A percentile compares a stretch with the other conserved stretches of the same genome.
phyloP scores from a whole-genome alignment of 2,329 filamentous ascomycete genomes.

The Didymella sp. region DNA sequence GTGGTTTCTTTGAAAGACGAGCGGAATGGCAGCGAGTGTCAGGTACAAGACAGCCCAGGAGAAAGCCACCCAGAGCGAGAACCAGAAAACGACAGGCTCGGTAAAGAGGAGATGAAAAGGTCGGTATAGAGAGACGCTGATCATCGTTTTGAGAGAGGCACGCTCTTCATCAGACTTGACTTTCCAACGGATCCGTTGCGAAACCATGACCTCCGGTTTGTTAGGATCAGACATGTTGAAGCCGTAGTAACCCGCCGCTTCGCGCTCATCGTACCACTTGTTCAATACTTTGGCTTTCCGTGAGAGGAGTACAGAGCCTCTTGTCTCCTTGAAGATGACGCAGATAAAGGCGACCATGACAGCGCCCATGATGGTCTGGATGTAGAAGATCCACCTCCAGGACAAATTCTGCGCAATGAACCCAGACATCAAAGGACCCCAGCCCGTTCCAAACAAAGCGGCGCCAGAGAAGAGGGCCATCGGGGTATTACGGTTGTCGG shows the following conservation, averaged over 20 bases:
- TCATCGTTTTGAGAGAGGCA: slow-evolving; percentile 70
- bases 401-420: slow-evolving; percentile 70
- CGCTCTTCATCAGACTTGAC: slow-evolving; percentile 81
- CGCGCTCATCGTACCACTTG: slow-evolving; percentile 76
- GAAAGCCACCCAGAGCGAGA: slow-evolving; percentile 89
- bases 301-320: slow-evolving; percentile 79
- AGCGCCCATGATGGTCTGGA: slow-evolving; percentile 75
- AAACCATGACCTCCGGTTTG: slow-evolving; percentile 39
- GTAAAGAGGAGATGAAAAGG: slow-evolving; percentile 80
- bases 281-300: slow-evolving; percentile 78
- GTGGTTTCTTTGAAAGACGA: slow-evolving; percentile 75
- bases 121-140: slow-evolving; percentile 74
- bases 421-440: slow-evolving; percentile 75
- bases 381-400: slow-evolving; percentile 91
- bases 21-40: slow-evolving; percentile 79
- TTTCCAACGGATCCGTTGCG: slow-evolving; percentile 75
- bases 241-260: slow-evolving; percentile 67
- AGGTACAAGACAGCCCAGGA: slow-evolving; percentile 89
- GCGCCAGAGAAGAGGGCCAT: slow-evolving; percentile 88
- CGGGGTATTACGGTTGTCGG: slow-evolving; percentile 80
- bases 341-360: slow-evolving; percentile 69
- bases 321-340: slow-evolving; percentile 79
- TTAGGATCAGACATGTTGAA: slow-evolving; percentile 54
- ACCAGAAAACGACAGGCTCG: slow-evolving; percentile 82
- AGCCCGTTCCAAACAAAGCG: slow-evolving; percentile 79